phyloP scores from a whole-genome alignment of 208 protist species.

The Herpetomonas tarakana region DNA sequence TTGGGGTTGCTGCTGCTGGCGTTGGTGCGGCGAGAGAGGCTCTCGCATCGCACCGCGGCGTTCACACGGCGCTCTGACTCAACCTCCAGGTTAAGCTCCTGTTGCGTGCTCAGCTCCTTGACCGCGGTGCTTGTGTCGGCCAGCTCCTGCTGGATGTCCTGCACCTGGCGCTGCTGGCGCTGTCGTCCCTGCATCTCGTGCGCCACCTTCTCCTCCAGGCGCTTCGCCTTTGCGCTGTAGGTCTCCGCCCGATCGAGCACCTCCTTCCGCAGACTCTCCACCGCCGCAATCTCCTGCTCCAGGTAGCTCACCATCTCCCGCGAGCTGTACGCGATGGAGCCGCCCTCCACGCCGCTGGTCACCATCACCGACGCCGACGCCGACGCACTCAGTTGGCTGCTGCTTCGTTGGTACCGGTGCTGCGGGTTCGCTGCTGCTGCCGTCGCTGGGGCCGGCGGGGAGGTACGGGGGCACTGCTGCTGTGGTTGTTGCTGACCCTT shows the following conservation, averaged over 20 bases:
- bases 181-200: slow-evolving; percentile 23
- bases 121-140: slow-evolving; percentile 30
- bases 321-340: slow-evolving; percentile 27
- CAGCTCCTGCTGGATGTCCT: slow-evolving; percentile 42
- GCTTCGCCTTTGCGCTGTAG: slow-evolving; percentile 42
- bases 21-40: slow-evolving; percentile 4
- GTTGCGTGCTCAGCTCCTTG: slow-evolving; percentile 24
- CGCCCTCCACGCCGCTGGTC: not conserved
- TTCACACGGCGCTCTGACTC: slow-evolving; percentile 31
- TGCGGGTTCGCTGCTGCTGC: not conserved
- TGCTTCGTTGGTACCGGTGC: slow-evolving; percentile 1
- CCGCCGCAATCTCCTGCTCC: slow-evolving; percentile 49
- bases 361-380: not conserved
- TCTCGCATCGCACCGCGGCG: slow-evolving; percentile 8
- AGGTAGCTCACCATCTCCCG: slow-evolving; percentile 67
- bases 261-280: slow-evolving; percentile 55
- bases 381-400: slow-evolving; percentile 3
- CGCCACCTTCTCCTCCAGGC: slow-evolving; percentile 48
- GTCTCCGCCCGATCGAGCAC: slow-evolving; percentile 33
- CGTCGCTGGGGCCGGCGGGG: not conserved
- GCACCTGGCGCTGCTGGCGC: slow-evolving; percentile 23
- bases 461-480: not conserved
- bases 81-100: slow-evolving; percentile 21
- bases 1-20: slow-evolving; percentile 1
- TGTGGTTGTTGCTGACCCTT: not conserved